Conservation (phyloP, 2,329 filamentous ascomycete species). For the Coniosporium tulheliwenetii region DNA sequence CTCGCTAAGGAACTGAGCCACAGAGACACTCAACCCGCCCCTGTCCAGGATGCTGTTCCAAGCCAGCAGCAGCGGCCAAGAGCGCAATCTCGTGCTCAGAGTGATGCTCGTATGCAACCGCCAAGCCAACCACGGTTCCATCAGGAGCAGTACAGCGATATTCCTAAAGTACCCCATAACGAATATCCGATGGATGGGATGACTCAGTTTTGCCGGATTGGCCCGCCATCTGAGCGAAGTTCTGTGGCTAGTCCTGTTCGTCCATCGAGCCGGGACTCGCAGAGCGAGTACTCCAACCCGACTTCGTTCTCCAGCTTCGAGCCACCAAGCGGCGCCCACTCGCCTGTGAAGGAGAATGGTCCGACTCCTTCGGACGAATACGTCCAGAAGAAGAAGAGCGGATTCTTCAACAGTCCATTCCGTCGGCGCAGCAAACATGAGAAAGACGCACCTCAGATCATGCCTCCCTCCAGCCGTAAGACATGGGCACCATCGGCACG, state of each 20-base stretch:
- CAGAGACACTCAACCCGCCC: background rate
- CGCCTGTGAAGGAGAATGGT: constrained; percentile 48
- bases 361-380: constrained; percentile 44
- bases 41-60: background rate
- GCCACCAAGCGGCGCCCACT: constrained; percentile 55
- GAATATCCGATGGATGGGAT: constrained; percentile 91
- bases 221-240: constrained; percentile 53
- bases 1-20: constrained; percentile 53
- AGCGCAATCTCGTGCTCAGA: background rate
- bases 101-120: constrained; percentile 18
- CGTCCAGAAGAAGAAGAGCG: constrained; percentile 55
- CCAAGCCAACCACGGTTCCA: constrained; percentile 21
- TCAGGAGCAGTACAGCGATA: constrained; percentile 43
- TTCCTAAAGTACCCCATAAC: constrained; percentile 67
- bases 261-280: constrained; percentile 72
- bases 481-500: constrained; percentile 34
- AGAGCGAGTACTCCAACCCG: constrained; percentile 80
- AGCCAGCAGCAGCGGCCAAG: background rate
- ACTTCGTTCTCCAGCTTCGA: constrained; percentile 83
- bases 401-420: constrained; percentile 91
- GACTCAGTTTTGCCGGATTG: constrained; percentile 87
- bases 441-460: constrained; percentile 42
- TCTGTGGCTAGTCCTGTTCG: constrained; percentile 53
- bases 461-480: constrained; percentile 30
- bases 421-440: constrained; percentile 58